phyloP scores from a whole-genome alignment of 1,139 yeast genomes.

The Spencermartinsiella ligniputridi region DNA sequence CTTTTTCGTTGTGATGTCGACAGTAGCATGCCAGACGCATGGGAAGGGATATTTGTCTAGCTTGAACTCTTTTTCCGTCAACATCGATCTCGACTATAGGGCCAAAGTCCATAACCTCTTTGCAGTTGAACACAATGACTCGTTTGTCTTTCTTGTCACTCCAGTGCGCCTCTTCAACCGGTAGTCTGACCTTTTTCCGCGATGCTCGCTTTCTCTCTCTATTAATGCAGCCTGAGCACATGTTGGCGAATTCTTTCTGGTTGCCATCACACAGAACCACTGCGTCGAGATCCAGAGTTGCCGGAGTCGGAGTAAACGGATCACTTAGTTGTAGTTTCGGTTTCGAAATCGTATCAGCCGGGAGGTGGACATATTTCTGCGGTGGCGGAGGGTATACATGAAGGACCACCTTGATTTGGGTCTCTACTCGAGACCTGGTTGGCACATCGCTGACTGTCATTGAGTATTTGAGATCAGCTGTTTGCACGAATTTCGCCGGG shows the following conservation, averaged over 20 bases:
- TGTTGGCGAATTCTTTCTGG: conserved; percentile 54
- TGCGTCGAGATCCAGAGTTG: conserved; percentile 31
- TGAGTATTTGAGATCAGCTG: conserved; percentile 46
- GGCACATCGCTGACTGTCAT: conserved; percentile 61
- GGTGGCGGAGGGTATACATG: conserved; percentile 69
- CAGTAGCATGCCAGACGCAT: conserved; percentile 82
- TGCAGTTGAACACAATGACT: conserved; percentile 83
- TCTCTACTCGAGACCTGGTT: conserved; percentile 78
- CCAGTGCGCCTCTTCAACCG: conserved; percentile 68
- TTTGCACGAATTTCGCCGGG: conserved; percentile 29
- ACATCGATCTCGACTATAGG: conserved; percentile 32
- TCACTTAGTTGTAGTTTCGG: conserved; percentile 60
- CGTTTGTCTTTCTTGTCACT: conserved; percentile 67
- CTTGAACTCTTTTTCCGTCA: conserved; percentile 39
- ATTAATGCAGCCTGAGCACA: conserved; percentile 79
- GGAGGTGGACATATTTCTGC: conserved; percentile 64
- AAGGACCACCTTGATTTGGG: conserved; percentile 74
- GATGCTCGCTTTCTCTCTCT: conserved; percentile 89
- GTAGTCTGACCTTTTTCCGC: conserved; percentile 58
- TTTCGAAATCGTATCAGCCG: conserved; percentile 79
- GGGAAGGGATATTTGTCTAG: conserved; percentile 47
- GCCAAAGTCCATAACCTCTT: conserved; percentile 75
- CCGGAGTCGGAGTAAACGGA: conserved; percentile 31
- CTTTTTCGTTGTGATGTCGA: conserved; percentile 80
- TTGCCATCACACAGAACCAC: conserved; percentile 35